Base-by-base conservation (phyloP, 495 filamentous ascomycete genomes). In the Tirmania nivea region DNA sequence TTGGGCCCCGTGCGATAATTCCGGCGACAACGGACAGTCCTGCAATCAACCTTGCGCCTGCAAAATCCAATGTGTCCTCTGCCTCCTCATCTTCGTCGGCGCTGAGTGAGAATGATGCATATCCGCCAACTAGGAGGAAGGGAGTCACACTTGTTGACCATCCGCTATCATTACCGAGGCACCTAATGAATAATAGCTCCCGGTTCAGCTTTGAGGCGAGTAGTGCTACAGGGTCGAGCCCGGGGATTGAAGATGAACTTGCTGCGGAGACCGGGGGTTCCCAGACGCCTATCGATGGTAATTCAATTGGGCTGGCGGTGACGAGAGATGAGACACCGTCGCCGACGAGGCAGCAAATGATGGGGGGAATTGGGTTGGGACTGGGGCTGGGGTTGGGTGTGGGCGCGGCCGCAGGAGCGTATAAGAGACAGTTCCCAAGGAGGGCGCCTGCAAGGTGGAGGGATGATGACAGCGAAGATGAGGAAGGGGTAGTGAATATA, bases 171-270 rank as follows among this genome's bases (percentile, higher is more conserved):
- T 67, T 75, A 37, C 76, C 78, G 1, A 75, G 70, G 51, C 79
- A 81, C 63, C 66, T 78, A 14, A 78, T 74, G 50, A 78, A 75
- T 59, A 82, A 77, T 64, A 73, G 80, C 1, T 83, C 79, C 1
- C 69, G 81, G 9, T 86, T 86, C 56, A 82, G 78, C 53, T 86
- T 86, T 56, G 81, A 86, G 54, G 75, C 81, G 62, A 64, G 61
- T 34, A 63, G 58, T n/a, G 75, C 57, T 12, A 53, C 60, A n/a
- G 61, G 63, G 31, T 58, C 53, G 12, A 50, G 35, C 3, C 53
- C 50, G 9, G 59, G 78, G 21, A 78, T 79, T 67, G 78, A 81
- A 59, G 76, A 77, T 47, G 76, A 81, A 50, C 76, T 73, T 55
- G 70, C 75, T 39, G 75, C 78, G 54, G 74, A 71, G 36, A 73